Base-by-base conservation (phyloP, 805 yeast genomes). In the Candida gorgasii region DNA sequence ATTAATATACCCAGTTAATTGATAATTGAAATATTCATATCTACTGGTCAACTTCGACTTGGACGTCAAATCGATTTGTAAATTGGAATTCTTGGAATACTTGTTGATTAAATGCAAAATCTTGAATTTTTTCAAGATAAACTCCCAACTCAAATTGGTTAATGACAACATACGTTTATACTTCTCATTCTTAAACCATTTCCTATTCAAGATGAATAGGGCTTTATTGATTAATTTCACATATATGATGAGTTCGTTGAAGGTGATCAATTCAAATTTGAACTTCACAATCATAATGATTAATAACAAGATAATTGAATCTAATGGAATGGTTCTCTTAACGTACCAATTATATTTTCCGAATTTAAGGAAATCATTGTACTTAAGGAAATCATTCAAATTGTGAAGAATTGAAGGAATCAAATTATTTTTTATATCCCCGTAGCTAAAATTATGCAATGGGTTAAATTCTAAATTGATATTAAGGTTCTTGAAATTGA, bases 291-390 rank as follows among this genome's bases (percentile, higher is more conserved):
- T 70, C 38, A 80, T 65, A 23, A 79, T 75, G 11, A 78, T 74
- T 49, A 77, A 63, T 45, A 79, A 60, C 40, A 79, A 55, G 11
- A 79, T 74, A 12, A 80, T 69, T 6, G 82, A 78, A 57, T 80
- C 84, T 39, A 79, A 64, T 2, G 86, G 86, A 36, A 80, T 71
- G n/a, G 78, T 76, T 34, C 82, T 65, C 52, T 79, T 73, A 37
- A 79, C 68, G 48, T 78, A 80, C 85, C 85, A 80, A 50, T 79
- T 80, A 56, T 66, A 80, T 43, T 73, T 69, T 5, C 78, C 78
- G 53, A 73, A 76, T 39, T 73, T 69, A 43, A 73, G 69, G 50
- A 75, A 76, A 48, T 77, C 76, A 43, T 75, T 73, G 48, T 75
- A 71, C 53, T 75, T 73, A 45, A 76, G 58, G 51, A 79, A 80